phyloP scores from a whole-genome alignment of 2,329 filamentous ascomycete genomes.

The Xylaria sp. region DNA sequence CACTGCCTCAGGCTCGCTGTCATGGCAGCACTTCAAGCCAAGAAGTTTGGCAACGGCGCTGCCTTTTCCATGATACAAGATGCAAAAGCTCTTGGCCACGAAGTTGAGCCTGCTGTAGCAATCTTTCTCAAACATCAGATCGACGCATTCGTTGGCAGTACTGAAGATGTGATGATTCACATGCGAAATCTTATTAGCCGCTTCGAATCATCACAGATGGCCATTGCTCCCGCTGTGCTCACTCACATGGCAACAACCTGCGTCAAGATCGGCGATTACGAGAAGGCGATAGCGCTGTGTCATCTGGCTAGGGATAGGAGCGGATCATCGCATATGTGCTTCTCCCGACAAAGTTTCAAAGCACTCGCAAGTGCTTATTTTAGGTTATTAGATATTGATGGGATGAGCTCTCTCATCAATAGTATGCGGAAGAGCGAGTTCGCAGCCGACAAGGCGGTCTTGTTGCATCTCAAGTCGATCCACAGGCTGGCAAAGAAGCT shows the following conservation, averaged over 20 bases:
- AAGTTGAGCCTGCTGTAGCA: conserved; percentile 47
- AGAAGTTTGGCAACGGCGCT: conserved; percentile 37
- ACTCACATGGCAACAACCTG: conserved; percentile 38
- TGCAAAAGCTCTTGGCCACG: conserved; percentile 48
- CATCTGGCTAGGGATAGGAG: conserved; percentile 34
- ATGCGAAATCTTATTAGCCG: conserved; percentile 36
- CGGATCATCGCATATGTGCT: conserved; percentile 35
- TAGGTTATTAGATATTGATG: conserved; percentile 29
- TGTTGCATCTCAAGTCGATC: conserved; percentile 33
- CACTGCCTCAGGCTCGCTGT: conserved; percentile 56
- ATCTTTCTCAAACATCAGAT: conserved; percentile 37
- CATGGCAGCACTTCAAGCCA: conserved; percentile 47
- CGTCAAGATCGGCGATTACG: conserved; percentile 30
- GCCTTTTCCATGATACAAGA: conserved; percentile 49
- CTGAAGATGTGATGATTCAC: conserved; percentile 33
- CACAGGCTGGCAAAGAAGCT: conserved; percentile 29
- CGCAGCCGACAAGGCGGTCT: conserved; percentile 30
- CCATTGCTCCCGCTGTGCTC: conserved; percentile 33
- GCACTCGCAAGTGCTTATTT: conserved; percentile 36
- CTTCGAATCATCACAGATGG: conserved; percentile 38
- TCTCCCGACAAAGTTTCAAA: conserved; percentile 34
- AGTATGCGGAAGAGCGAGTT: conserved; percentile 32
- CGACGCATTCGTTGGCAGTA: conserved; percentile 28
- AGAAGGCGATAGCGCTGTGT: conserved; percentile 39
- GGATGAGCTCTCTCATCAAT: conserved; percentile 33